Conservation (phyloP, 371 early-diverging fungal species). For the Coelomomyces lativittatus region DNA sequence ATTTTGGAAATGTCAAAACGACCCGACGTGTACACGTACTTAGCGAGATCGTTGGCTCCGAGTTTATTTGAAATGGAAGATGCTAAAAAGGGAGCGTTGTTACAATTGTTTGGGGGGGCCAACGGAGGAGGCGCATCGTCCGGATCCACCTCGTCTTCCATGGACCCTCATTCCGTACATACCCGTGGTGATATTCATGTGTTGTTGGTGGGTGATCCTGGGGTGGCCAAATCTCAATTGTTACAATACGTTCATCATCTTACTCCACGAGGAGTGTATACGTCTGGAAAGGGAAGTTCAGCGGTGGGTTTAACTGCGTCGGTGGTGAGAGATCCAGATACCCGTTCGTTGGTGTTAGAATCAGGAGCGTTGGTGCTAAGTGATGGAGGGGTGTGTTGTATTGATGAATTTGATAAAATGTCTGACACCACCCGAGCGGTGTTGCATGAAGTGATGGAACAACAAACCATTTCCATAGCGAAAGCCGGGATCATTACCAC, state of each 20-base stretch:
- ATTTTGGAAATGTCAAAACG: slow-evolving; percentile 38
- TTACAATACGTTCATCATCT: slow-evolving; percentile 87
- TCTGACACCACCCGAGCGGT: slow-evolving; percentile 85
- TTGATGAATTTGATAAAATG: slow-evolving; percentile 99
- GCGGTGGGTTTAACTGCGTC: slow-evolving; percentile 98
- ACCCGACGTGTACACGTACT: slow-evolving; percentile 55
- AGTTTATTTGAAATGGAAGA: slow-evolving; percentile 93
- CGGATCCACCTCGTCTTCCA: slow-evolving; percentile 54
- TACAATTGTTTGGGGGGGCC: slow-evolving; percentile 97
- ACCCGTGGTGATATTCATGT: slow-evolving; percentile 92
- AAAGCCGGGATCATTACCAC: slow-evolving; percentile 99
- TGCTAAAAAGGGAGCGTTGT: slow-evolving; percentile 90
- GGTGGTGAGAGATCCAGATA: slow-evolving; percentile 94
- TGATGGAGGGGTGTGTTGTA: slow-evolving; percentile 98
- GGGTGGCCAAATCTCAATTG: slow-evolving; percentile 96
- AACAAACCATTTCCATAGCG: slow-evolving; percentile 97
- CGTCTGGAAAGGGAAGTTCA: slow-evolving; percentile 95
- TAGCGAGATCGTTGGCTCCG: slow-evolving; percentile 77
- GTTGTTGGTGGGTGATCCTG: slow-evolving; percentile 96
- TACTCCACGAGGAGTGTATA: slow-evolving; percentile 95
- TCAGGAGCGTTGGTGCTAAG: slow-evolving; percentile 96
- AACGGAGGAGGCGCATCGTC: slow-evolving; percentile 53
- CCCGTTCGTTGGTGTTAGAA: slow-evolving; percentile 90
- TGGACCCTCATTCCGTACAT: slow-evolving; percentile 10
- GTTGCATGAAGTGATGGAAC: slow-evolving; percentile 99